A percentile compares a stretch with the other conserved stretches of the same genome.
These are phyloP conservation scores for Bipolaris zeicola DNA, from an alignment of 2,329 filamentous ascomycete genomes.

Conservation along the genomic window DNA sequence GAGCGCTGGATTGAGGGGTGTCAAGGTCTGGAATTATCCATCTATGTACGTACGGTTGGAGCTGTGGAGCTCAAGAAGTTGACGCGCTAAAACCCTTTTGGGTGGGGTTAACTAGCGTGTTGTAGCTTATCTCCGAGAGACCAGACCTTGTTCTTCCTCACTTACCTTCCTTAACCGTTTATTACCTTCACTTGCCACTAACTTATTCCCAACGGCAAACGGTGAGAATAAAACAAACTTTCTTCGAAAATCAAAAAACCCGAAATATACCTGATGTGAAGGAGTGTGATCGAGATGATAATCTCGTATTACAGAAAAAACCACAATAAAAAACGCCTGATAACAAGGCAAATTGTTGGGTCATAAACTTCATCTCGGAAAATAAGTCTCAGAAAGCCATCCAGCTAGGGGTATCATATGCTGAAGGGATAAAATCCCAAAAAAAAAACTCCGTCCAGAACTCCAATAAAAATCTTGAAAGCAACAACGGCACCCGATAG, in stretches of 20 bases:
- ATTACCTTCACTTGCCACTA: too few species aligned
- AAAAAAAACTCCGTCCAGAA: not conserved
- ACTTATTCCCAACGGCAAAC: too few species aligned
- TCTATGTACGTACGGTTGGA: too few species aligned
- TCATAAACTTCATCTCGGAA: not conserved
- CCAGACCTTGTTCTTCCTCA: not conserved
- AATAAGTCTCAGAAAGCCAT: not conserved
- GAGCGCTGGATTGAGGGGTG: not conserved
- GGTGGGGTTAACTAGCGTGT: constrained; percentile 29
- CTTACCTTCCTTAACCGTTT: not conserved
- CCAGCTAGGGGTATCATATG: constrained; percentile 4
- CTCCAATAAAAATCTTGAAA: not conserved
- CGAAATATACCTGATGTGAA: too few species aligned
- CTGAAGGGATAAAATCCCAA: not conserved
- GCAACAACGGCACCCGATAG: not conserved
- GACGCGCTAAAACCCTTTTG: constrained; percentile 25
- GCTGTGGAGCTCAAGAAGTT: not conserved
- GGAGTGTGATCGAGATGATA: too few species aligned
- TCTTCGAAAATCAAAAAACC: too few species aligned
- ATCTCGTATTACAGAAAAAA: not conserved
- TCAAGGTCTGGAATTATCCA: too few species aligned
- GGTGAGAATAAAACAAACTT: too few species aligned
- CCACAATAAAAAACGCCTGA: not conserved
- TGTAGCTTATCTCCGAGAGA: constrained; percentile 16
- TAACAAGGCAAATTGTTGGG: not conserved